Percentiles rank a stretch among this genome's conserved stretches.
Conservation (phyloP, 2,329 filamentous ascomycete species). For the Penicillium sp. region DNA sequence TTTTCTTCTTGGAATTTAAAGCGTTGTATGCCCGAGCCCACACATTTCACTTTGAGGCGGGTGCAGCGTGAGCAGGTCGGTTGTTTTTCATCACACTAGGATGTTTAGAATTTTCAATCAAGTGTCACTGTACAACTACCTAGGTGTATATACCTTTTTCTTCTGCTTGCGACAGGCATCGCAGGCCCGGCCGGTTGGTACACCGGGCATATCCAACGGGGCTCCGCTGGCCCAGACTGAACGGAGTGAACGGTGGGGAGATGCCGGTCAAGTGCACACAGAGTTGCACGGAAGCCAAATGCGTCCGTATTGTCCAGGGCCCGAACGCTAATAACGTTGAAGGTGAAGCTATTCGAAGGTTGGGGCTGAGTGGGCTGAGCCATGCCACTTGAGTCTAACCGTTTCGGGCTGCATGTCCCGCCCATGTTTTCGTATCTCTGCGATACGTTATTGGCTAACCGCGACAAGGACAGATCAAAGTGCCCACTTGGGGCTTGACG, state of each 20-base stretch:
- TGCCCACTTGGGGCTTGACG: not conserved
- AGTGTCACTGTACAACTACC: no score
- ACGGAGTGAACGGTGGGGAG: not conserved
- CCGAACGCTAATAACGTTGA: not conserved
- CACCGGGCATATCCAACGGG: conserved; percentile 48
- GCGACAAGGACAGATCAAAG: not conserved
- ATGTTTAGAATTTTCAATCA: not conserved
- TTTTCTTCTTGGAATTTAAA: conserved; percentile 51
- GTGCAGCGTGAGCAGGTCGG: conserved; percentile 49
- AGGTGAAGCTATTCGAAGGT: conserved; percentile 2
- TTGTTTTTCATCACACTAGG: conserved; percentile 50
- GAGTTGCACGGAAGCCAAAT: not conserved
- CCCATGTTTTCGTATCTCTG: not conserved
- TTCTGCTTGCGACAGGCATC: conserved; percentile 54
- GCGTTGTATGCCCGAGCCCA: conserved; percentile 48
- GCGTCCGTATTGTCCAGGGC: not conserved
- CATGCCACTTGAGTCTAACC: conserved; percentile 12
- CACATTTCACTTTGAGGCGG: conserved; percentile 46
- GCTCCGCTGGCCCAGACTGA: not conserved
- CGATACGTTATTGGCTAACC: conserved; percentile 4
- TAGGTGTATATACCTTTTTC: conserved; percentile 48
- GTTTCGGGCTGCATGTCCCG: conserved; percentile 15
- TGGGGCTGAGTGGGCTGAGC: conserved; percentile 3
- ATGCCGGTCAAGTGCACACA: not conserved
- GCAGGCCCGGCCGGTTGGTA: conserved; percentile 52